Evolutionary conservation across 192 early-diverging fungal species (phyloP).

Genomic region (Bifiguratus adelaidae): DNA sequence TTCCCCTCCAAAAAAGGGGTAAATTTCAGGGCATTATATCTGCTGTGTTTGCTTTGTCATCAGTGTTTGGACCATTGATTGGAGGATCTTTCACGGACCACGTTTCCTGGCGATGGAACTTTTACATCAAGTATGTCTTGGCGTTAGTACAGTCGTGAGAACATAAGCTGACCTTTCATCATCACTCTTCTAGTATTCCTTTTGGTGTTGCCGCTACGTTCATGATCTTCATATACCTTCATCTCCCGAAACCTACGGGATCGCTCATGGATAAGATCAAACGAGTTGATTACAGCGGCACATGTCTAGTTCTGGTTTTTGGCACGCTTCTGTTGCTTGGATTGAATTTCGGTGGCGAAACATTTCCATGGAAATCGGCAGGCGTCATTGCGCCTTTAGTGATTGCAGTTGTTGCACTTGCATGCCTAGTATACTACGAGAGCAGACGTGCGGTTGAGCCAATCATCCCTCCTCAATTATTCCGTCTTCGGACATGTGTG

Average conservation of each 20-base stretch:
- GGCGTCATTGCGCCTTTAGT: constrained; percentile 39
- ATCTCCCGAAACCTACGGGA: constrained; percentile 14
- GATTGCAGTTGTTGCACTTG: constrained; percentile 11
- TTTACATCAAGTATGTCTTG: constrained; percentile 24
- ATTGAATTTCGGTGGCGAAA: constrained; percentile 53
- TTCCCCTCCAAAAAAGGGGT: constrained; percentile 73
- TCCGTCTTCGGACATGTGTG: constrained; percentile 34
- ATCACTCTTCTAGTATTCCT: constrained; percentile 11
- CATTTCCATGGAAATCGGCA: constrained; percentile 41
- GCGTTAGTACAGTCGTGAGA: background rate
- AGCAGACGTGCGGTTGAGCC: constrained; percentile 42
- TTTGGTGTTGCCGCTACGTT: constrained; percentile 25
- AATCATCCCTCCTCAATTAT: constrained; percentile 47
- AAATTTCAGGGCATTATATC: constrained; percentile 37
- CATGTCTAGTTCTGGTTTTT: constrained; percentile 27
- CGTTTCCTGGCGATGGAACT: constrained; percentile 24
- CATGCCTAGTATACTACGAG: constrained; percentile 30
- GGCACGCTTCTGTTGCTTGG: constrained; percentile 48
- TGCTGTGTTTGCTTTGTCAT: constrained; percentile 23
- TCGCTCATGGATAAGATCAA: constrained; percentile 35
- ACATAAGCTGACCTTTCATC: background rate
- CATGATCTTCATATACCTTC: constrained; percentile 21
- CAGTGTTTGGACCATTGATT: constrained; percentile 23
- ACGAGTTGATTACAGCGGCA: constrained; percentile 52
- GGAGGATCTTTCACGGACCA: constrained; percentile 21